These are phyloP conservation scores for Drechslerella stenobrocha DNA, from an alignment of 2,329 filamentous ascomycete species.

Conservation along the genomic window DNA sequence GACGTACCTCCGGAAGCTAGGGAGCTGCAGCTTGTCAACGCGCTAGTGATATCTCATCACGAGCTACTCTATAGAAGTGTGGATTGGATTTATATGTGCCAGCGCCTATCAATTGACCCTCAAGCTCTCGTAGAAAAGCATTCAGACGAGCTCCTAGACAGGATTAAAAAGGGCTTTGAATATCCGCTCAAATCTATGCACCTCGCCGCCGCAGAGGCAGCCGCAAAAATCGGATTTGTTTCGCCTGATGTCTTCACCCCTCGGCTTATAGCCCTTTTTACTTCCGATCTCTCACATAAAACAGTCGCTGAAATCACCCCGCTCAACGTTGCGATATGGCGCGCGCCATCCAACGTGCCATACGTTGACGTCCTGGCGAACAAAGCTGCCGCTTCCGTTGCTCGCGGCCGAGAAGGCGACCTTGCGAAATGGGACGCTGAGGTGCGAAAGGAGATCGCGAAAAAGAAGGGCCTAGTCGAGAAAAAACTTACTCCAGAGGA, in stretches of 20 bases:
- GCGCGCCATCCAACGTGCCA: conserved; percentile 81
- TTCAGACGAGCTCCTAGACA: conserved; percentile 67
- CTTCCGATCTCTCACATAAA: conserved; percentile 70
- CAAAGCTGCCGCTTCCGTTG: conserved; percentile 59
- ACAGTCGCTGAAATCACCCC: conserved; percentile 75
- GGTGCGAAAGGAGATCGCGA: conserved; percentile 78
- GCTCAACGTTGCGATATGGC: conserved; percentile 88
- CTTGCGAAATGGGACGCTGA: conserved; percentile 97
- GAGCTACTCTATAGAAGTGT: conserved; percentile 67
- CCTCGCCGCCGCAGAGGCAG: conserved; percentile 76
- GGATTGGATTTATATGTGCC: conserved; percentile 86
- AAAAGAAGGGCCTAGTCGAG: conserved; percentile 81
- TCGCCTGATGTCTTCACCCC: conserved; percentile 80
- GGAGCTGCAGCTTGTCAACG: conserved; percentile 68
- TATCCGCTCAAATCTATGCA: conserved; percentile 42
- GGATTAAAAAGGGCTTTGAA: conserved; percentile 60
- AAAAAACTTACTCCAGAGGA: conserved; percentile 92
- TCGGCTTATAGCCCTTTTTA: conserved; percentile 72
- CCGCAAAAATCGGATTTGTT: conserved; percentile 90
- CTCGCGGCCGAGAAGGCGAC: conserved; percentile 76
- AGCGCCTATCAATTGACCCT: conserved; percentile 79
- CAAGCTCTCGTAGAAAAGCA: conserved; percentile 71
- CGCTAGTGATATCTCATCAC: conserved; percentile 76
- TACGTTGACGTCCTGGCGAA: conserved; percentile 78
- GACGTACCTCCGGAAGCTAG: conserved; percentile 58